Evolutionary conservation across 352 stramenopile species (phyloP).

Genomic region (Phytophthora hibernalis): DNA sequence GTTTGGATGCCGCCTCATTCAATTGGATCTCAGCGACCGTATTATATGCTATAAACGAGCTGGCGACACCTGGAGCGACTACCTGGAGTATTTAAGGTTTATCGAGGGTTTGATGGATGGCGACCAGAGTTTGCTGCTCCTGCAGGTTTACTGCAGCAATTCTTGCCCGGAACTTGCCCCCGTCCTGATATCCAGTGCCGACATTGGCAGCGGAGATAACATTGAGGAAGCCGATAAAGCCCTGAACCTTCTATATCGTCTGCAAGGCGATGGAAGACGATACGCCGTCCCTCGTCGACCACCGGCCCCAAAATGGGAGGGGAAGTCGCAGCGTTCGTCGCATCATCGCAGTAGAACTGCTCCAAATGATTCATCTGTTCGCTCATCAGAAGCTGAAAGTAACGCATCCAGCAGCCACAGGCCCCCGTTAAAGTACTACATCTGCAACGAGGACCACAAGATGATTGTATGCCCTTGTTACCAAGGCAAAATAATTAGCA

Average conservation of each 20-base stretch:
- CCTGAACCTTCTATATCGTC: not conserved
- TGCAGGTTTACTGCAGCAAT: slow-evolving; percentile 1
- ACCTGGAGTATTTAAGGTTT: slow-evolving; percentile 1
- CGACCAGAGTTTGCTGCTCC: not conserved
- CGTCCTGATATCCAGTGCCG: not conserved
- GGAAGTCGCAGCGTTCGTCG: not conserved
- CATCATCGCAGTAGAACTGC: not conserved
- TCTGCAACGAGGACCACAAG: not conserved
- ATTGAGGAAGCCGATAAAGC: not conserved
- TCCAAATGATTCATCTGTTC: not conserved
- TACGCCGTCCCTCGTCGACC: not conserved
- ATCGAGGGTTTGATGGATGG: slow-evolving; percentile 3
- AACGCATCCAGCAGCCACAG: not conserved
- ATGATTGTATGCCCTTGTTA: not conserved
- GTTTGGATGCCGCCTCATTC: not conserved
- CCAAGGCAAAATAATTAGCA: not conserved
- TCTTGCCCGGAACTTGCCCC: slow-evolving; percentile 1
- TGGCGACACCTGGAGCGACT: slow-evolving; percentile 5
- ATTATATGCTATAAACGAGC: slow-evolving; percentile 1
- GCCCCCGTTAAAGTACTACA: not conserved
- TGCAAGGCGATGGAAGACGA: not conserved
- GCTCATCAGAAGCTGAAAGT: not conserved
- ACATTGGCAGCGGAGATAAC: not conserved
- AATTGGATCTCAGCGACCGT: not conserved
- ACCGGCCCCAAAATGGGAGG: not conserved